phyloP scores from a whole-genome alignment of 2,329 filamentous ascomycete species.

The Exophiala mesophila region DNA sequence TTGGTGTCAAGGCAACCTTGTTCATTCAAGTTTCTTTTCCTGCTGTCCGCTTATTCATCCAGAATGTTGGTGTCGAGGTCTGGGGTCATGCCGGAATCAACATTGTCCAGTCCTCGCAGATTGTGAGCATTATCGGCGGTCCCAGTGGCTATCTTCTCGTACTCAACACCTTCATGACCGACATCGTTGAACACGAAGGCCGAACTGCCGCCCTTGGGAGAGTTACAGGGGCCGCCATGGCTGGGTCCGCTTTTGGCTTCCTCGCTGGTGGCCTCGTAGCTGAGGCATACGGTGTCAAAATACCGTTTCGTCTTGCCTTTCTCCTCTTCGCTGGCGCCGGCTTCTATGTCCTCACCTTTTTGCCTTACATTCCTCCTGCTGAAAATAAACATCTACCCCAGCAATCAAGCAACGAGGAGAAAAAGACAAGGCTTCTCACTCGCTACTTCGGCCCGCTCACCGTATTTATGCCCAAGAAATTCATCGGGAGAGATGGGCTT shows the following conservation, averaged over 20 bases:
- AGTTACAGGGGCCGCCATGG: slow-evolving; percentile 62
- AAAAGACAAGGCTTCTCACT: slow-evolving; percentile 28
- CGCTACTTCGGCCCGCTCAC: slow-evolving; percentile 50
- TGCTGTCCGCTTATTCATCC: slow-evolving; percentile 57
- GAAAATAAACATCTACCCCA: slow-evolving; percentile 1
- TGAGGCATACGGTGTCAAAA: slow-evolving; percentile 57
- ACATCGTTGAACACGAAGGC: slow-evolving; percentile 55
- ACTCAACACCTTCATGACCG: slow-evolving; percentile 63
- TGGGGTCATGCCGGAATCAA: slow-evolving; percentile 61
- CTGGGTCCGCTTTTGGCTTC: slow-evolving; percentile 61
- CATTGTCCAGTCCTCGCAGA: slow-evolving; percentile 62
- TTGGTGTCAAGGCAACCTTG: slow-evolving; percentile 60
- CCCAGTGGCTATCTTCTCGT: slow-evolving; percentile 65
- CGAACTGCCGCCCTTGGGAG: slow-evolving; percentile 62
- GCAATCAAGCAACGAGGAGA: slow-evolving; percentile 26
- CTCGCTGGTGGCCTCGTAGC: slow-evolving; percentile 61
- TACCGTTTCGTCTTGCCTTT: slow-evolving; percentile 62
- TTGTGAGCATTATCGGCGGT: slow-evolving; percentile 64
- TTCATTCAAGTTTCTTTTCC: slow-evolving; percentile 61
- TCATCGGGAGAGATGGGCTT: slow-evolving; percentile 49
- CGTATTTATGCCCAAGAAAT: slow-evolving; percentile 56
- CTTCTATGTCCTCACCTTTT: slow-evolving; percentile 37
- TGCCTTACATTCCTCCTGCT: slow-evolving; percentile 48
- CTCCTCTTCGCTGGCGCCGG: slow-evolving; percentile 48
- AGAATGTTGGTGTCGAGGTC: slow-evolving; percentile 60